Evolutionary conservation across 805 yeast genomes (phyloP).

Genomic region (Maudiozyma turicensis): DNA sequence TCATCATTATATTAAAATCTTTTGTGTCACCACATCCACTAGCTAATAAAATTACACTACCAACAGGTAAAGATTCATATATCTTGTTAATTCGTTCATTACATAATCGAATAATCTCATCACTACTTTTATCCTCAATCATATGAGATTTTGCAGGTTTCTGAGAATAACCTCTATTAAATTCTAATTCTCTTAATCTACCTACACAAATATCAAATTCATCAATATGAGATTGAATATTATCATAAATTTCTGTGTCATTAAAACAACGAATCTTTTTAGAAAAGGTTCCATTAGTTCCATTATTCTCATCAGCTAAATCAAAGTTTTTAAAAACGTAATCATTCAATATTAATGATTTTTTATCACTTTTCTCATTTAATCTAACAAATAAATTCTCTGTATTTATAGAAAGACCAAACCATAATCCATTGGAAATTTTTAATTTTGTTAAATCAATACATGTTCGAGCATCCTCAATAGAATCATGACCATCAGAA

Average conservation of each 20-base stretch:
- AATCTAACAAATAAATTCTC: conserved; percentile 36
- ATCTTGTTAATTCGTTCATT: conserved; percentile 39
- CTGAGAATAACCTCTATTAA: conserved; percentile 29
- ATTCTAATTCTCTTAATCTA: conserved; percentile 51
- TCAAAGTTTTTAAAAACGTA: conserved; percentile 18
- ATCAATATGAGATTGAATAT: conserved; percentile 30
- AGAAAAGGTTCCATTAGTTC: background rate
- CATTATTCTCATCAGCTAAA: background rate
- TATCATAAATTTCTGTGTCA: conserved; percentile 52
- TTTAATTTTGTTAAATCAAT: conserved; percentile 67
- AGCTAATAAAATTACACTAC: conserved; percentile 50
- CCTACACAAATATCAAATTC: conserved; percentile 43
- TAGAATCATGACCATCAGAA: conserved; percentile 65
- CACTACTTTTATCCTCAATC: background rate
- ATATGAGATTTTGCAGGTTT: conserved; percentile 4
- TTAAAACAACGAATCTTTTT: conserved; percentile 35
- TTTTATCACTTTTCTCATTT: conserved; percentile 19
- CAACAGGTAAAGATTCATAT: conserved; percentile 43
- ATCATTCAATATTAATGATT: conserved; percentile 29
- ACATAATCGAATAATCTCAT: conserved; percentile 23
- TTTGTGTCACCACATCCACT: conserved; percentile 56
- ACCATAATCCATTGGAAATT: conserved; percentile 52
- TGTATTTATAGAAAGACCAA: conserved; percentile 44
- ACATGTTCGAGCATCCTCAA: conserved; percentile 78
- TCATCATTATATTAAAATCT: conserved; percentile 32